These are phyloP conservation scores for Xylaria castorea DNA, from an alignment of 495 filamentous ascomycete species.

Conservation along the genomic window DNA sequence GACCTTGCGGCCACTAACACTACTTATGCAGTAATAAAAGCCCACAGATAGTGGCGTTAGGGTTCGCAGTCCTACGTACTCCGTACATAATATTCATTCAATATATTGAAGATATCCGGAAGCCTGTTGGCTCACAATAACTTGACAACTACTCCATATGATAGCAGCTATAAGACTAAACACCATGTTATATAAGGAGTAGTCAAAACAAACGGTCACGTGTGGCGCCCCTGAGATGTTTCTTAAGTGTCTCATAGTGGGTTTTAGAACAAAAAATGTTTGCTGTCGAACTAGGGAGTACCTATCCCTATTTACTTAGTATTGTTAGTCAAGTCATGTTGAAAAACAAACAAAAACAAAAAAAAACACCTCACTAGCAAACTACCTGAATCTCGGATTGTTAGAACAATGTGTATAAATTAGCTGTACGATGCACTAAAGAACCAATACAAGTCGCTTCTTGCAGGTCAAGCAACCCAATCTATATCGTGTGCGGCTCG, in stretches of 20 bases:
- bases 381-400: neutral
- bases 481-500: neutral
- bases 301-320: neutral
- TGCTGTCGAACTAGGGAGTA: neutral
- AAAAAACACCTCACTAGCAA: neutral
- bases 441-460: slow-evolving; percentile 6
- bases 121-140: neutral
- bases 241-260: slow-evolving; percentile 13
- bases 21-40: too few relatives aligned
- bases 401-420: neutral
- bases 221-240: slow-evolving; percentile 9
- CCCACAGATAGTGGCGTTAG: neutral
- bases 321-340: neutral
- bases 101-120: neutral
- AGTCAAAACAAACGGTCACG: slow-evolving; percentile 1
- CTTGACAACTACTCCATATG: neutral
- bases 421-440: slow-evolving; percentile 7
- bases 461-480: slow-evolving; percentile 17
- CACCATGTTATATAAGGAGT: neutral
- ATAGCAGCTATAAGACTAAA: neutral
- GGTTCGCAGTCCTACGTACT: neutral
- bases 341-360: neutral
- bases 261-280: slow-evolving; percentile 5
- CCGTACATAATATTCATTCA: neutral
- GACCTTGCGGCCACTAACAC: neutral